These are phyloP conservation scores for Wickerhamiella domercqiae DNA, from an alignment of 805 yeast species.

Conservation along the genomic window DNA sequence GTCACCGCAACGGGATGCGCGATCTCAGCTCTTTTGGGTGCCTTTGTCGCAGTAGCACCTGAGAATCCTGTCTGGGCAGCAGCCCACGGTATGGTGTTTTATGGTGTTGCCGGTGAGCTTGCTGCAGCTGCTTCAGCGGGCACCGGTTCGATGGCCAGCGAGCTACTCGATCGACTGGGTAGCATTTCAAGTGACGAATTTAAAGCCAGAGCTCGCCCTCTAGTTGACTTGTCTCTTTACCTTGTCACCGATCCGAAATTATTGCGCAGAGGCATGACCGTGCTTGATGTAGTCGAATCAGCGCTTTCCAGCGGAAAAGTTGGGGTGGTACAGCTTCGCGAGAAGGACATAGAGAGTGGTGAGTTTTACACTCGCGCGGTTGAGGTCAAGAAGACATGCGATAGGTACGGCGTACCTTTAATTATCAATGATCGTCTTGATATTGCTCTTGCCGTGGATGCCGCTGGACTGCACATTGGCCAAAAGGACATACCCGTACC, in stretches of 20 bases:
- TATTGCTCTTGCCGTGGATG: constrained; percentile 76
- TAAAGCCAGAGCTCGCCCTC: constrained; percentile 8
- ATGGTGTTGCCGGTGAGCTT: constrained; percentile 16
- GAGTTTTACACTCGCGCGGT: constrained; percentile 50
- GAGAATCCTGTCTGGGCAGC: constrained; percentile 5
- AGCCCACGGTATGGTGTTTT: constrained; percentile 9
- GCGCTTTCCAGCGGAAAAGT: constrained; percentile 56
- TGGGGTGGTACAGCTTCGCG: constrained; percentile 71
- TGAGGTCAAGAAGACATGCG: constrained; percentile 46
- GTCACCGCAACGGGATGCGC: constrained; percentile 18
- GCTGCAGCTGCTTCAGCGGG: constrained; percentile 11
- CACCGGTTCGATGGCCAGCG: constrained; percentile 15
- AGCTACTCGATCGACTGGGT: constrained; percentile 12
- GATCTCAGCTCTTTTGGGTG: constrained; percentile 13
- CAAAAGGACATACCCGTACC: constrained; percentile 67
- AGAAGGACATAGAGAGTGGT: constrained; percentile 53
- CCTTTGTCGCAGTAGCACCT: constrained; percentile 7
- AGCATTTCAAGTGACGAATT: constrained; percentile 10
- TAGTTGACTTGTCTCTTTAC: constrained; percentile 13
- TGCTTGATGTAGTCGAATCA: constrained; percentile 19
- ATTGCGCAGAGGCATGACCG: constrained; percentile 7
- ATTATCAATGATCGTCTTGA: constrained; percentile 79
- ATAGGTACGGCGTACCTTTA: constrained; percentile 47
- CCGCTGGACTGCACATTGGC: constrained; percentile 88
- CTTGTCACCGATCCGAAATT: constrained; percentile 14